Conservation (phyloP, 768 basidiomycete genomes). For the Pleurotus ostreatus region DNA sequence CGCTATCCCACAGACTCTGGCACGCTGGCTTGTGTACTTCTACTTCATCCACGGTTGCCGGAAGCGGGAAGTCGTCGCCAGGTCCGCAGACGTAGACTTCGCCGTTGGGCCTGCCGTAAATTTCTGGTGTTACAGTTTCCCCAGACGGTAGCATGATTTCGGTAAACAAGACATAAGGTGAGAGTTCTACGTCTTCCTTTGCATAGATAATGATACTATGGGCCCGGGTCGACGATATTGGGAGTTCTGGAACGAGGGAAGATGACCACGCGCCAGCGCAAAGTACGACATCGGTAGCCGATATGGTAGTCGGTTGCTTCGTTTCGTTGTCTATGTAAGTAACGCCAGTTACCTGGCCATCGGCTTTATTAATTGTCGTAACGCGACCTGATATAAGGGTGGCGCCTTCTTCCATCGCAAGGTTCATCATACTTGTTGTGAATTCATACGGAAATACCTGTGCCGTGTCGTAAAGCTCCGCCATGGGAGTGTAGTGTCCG, state of each 20-base stretch:
- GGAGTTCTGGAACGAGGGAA: conserved; percentile 47
- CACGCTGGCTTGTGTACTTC: conserved; percentile 52
- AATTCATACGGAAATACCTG: conserved; percentile 78
- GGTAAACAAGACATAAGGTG: conserved; percentile 82
- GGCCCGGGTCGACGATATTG: conserved; percentile 61
- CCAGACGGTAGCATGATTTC: conserved; percentile 43
- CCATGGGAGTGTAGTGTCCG: conserved; percentile 59
- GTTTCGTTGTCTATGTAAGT: conserved; percentile 30
- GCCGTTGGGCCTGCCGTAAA: conserved; percentile 63
- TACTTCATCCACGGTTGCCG: conserved; percentile 70
- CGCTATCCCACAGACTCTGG: conserved; percentile 49
- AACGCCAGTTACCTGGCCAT: conserved; percentile 46
- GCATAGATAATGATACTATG: conserved; percentile 70
- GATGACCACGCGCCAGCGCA: conserved; percentile 89
- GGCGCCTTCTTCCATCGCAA: conserved; percentile 55
- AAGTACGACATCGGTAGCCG: conserved; percentile 69
- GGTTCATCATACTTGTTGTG: conserved; percentile 65
- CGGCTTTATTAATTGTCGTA: conserved; percentile 34
- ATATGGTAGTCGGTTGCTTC: conserved; percentile 28
- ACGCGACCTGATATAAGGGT: conserved; percentile 43
- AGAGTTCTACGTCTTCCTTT: conserved; percentile 36
- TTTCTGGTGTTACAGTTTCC: conserved; percentile 49
- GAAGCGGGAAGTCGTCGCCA: conserved; percentile 69
- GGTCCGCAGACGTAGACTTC: conserved; percentile 79
- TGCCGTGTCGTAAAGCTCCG: conserved; percentile 52